These are phyloP conservation scores for Venustampulla echinocandica DNA, from an alignment of 495 filamentous ascomycete genomes.

Conservation along the genomic window DNA sequence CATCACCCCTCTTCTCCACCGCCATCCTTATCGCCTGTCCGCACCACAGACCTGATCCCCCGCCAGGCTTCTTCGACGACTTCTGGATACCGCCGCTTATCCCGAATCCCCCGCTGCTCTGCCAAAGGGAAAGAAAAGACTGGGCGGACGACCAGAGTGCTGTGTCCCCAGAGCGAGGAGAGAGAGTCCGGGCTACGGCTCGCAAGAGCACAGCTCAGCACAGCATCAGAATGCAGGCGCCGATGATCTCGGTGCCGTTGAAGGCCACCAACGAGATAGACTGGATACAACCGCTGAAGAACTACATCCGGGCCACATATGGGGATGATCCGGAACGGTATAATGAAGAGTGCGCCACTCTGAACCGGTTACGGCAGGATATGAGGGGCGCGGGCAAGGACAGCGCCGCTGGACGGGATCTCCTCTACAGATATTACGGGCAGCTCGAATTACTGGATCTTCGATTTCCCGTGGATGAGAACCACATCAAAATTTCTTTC, in stretches of 20 bases:
- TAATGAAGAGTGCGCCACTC: constrained; percentile 83
- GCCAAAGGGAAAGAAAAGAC: no score
- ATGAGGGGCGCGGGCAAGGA: constrained; percentile 98
- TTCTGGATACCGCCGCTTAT: no score
- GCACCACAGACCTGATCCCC: no score
- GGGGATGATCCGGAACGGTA: constrained; percentile 95
- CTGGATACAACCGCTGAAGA: constrained; percentile 90
- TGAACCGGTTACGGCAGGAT: constrained; percentile 96
- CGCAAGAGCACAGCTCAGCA: background rate
- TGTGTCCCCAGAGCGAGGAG: background rate
- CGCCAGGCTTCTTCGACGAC: no score
- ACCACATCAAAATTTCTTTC: constrained; percentile 97
- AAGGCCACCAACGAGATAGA: constrained; percentile 99
- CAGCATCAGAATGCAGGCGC: constrained; percentile 39
- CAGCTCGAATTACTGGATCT: constrained; percentile 92
- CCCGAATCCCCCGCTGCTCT: no score
- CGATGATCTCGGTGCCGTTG: constrained; percentile 86
- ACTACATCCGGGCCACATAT: constrained; percentile 87
- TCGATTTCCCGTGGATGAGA: constrained; percentile 94
- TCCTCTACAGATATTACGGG: constrained; percentile 95
- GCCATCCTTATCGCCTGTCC: no score
- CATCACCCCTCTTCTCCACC: no score
- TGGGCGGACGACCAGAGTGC: no score
- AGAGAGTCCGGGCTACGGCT: background rate
- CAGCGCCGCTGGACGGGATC: constrained; percentile 84